Evolutionary conservation across 2,329 filamentous ascomycete species (phyloP).

Genomic region (Phaeosphaeria sp.): DNA sequence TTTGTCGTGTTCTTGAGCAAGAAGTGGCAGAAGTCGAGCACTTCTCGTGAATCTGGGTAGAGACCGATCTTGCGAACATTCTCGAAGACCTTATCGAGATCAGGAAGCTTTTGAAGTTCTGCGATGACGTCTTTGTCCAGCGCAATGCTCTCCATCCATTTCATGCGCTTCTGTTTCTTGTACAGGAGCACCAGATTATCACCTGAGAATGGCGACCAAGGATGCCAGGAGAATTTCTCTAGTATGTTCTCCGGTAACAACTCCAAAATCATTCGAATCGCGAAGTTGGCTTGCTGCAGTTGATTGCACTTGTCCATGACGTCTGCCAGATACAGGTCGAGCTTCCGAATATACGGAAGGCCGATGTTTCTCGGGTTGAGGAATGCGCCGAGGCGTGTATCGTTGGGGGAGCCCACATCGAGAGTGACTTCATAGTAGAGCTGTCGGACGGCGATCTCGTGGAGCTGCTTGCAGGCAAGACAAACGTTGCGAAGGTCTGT

Average conservation of each 20-base stretch:
- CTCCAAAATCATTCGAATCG: slow-evolving; percentile 57
- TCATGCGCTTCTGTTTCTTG: slow-evolving; percentile 57
- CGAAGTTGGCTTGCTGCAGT: slow-evolving; percentile 55
- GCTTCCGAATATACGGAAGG: slow-evolving; percentile 54
- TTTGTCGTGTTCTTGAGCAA: slow-evolving; percentile 51
- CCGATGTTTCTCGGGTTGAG: slow-evolving; percentile 57
- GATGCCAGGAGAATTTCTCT: slow-evolving; percentile 60
- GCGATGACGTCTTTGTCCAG: slow-evolving; percentile 52
- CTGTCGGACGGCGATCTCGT: slow-evolving; percentile 54
- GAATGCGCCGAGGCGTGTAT: slow-evolving; percentile 54
- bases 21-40: slow-evolving; percentile 53
- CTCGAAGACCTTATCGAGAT: slow-evolving; percentile 51
- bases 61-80: slow-evolving; percentile 54
- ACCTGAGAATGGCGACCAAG: slow-evolving; percentile 56
- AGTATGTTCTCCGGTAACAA: slow-evolving; percentile 57
- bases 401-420: slow-evolving; percentile 54
- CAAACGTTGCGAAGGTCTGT: slow-evolving; percentile 57
- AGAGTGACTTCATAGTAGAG: slow-evolving; percentile 57
- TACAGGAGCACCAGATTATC: slow-evolving; percentile 58
- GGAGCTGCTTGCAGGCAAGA: slow-evolving; percentile 55
- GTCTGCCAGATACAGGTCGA: slow-evolving; percentile 56
- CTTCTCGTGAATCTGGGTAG: slow-evolving; percentile 55
- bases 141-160: slow-evolving; percentile 57
- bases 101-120: slow-evolving; percentile 51
- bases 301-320: slow-evolving; percentile 54